Evolutionary conservation across 306 rosid genomes (phyloP).

Genomic region (Rosa chinensis): DNA sequence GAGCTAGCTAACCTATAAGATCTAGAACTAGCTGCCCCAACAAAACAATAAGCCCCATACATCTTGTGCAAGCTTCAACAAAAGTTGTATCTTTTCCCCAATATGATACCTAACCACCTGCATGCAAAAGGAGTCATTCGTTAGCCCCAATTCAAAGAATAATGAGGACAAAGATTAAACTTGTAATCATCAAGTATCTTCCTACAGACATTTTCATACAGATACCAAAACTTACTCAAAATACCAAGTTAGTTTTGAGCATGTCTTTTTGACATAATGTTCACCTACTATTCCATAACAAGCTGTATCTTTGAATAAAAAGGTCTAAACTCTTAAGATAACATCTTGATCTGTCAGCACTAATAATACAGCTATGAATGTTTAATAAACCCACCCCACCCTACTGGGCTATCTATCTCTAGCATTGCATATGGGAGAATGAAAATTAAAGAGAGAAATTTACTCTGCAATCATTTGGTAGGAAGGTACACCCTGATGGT

Average conservation of each 20-base stretch:
- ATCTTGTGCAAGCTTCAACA: conserved; percentile 9
- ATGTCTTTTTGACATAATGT: not conserved
- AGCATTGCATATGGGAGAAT: not conserved
- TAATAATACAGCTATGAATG: not conserved
- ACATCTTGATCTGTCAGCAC: not conserved
- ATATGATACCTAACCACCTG: conserved; percentile 21
- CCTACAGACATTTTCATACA: not conserved
- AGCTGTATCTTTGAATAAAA: not conserved
- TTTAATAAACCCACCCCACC: not conserved
- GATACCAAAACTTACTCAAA: not conserved
- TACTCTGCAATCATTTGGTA: conserved; percentile 25
- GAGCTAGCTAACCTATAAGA: conserved; percentile 26
- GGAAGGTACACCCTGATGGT: conserved; percentile 38
- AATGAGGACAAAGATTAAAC: not conserved
- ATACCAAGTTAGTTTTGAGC: not conserved
- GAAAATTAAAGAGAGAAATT: not conserved
- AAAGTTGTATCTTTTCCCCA: conserved; percentile 12
- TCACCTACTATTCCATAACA: not conserved
- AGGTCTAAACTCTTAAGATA: not conserved
- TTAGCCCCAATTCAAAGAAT: not conserved
- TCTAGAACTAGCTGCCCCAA: conserved; percentile 15
- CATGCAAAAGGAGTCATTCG: conserved; percentile 5
- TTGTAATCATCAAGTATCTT: not conserved
- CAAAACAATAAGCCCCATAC: conserved; percentile 1
- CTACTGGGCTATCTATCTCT: not conserved